phyloP scores from a whole-genome alignment of 202 grass and related monocot species.

The Carex sylvatica region DNA sequence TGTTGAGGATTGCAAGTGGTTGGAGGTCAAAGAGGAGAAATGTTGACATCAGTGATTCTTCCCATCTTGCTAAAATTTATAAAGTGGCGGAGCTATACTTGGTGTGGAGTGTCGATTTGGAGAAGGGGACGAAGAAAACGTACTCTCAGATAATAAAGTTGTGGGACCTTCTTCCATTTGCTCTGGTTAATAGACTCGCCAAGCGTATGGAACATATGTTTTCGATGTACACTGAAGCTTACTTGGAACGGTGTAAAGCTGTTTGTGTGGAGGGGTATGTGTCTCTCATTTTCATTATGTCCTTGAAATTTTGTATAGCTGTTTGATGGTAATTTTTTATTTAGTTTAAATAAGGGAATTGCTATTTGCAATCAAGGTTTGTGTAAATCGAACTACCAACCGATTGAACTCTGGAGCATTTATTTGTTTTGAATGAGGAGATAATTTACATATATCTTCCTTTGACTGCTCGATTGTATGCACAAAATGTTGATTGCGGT shows the following conservation, averaged over 20 bases:
- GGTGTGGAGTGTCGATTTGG: constrained; percentile 67
- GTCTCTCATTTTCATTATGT: background rate
- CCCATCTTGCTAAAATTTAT: constrained; percentile 46
- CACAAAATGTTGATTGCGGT: background rate
- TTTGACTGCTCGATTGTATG: background rate
- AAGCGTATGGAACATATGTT: constrained; percentile 54
- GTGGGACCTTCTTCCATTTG: constrained; percentile 54
- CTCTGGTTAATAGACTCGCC: constrained; percentile 40
- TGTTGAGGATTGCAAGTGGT: constrained; percentile 55
- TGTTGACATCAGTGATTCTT: background rate
- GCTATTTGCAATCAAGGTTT: background rate
- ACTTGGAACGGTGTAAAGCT: constrained; percentile 53
- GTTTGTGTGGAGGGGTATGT: background rate
- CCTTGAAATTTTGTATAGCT: background rate
- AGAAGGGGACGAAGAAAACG: constrained; percentile 33
- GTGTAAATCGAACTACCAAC: background rate
- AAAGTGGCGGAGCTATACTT: constrained; percentile 47
- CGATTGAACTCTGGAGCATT: background rate
- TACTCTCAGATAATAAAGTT: constrained; percentile 70
- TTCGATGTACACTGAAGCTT: constrained; percentile 59
- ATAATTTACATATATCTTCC: background rate
- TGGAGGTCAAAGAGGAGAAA: constrained; percentile 40
- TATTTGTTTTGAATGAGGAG: background rate
- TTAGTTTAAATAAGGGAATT: background rate
- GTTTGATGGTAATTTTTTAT: background rate